Evolutionary conservation across 768 basidiomycete species (phyloP).

Genomic region (Boletus patriciae): DNA sequence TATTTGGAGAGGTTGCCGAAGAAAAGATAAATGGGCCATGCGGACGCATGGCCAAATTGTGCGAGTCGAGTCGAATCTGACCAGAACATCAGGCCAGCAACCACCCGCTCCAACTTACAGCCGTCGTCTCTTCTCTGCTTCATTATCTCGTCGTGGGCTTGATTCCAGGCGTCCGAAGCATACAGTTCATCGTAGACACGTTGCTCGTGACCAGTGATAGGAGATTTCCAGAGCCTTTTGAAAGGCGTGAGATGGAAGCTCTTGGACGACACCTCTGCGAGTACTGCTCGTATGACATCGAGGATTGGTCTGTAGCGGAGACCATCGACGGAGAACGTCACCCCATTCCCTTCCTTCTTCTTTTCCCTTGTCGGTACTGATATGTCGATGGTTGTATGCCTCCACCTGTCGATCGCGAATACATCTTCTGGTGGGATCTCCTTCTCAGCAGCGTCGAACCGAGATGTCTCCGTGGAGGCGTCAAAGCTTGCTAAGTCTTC

Average conservation of each 20-base stretch:
- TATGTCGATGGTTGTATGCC: neutral
- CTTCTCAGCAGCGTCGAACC: neutral
- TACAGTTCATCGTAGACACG: neutral
- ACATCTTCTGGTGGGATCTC: neutral
- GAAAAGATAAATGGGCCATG: slow-evolving; percentile 27
- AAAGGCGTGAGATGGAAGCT: neutral
- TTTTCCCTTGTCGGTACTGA: neutral
- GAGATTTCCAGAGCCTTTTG: neutral
- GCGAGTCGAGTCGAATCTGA: slow-evolving; percentile 14
- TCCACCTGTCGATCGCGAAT: neutral
- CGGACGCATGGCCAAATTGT: slow-evolving; percentile 13
- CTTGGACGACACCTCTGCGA: neutral
- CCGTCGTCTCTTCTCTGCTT: neutral
- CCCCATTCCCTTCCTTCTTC: neutral
- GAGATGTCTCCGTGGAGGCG: neutral
- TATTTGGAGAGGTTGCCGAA: slow-evolving; percentile 28
- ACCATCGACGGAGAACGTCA: neutral
- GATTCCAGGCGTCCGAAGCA: neutral
- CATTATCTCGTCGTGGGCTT: neutral
- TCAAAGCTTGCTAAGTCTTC: neutral
- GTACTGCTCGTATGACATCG: neutral
- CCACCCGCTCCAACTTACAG: slow-evolving; percentile 6
- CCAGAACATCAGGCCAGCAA: slow-evolving; percentile 20
- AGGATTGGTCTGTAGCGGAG: neutral
- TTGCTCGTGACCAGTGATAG: neutral